These are phyloP conservation scores for Prunus persica DNA, from an alignment of 306 rosid genomes.

Conservation along the genomic window Prunus_persica_NCBIv2 NC_034009.1:23074001-23074500, in stretches of 20 bases:
- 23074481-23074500: background rate
- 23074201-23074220: background rate
- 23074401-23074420: background rate
- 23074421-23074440: background rate
- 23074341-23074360: background rate
- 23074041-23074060: background rate
- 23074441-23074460: background rate
- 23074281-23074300: slow-evolving; percentile 12
- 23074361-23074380: background rate
- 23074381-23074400: background rate
- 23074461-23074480: slow-evolving; percentile 4
- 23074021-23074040: background rate
- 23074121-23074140: slow-evolving; percentile 22
- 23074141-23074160: slow-evolving; percentile 20
- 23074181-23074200: background rate
- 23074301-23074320: slow-evolving; percentile 10
- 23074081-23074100: background rate
- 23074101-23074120: slow-evolving; percentile 18
- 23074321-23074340: background rate
- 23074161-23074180: slow-evolving; percentile 2
- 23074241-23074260: background rate
- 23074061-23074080: background rate
- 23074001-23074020: too few relatives aligned
- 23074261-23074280: background rate
- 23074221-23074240: background rate